These are phyloP conservation scores for Parachlorella kessleri DNA, from an alignment of 139 green algal genomes.

Conservation along the genomic window DNA sequence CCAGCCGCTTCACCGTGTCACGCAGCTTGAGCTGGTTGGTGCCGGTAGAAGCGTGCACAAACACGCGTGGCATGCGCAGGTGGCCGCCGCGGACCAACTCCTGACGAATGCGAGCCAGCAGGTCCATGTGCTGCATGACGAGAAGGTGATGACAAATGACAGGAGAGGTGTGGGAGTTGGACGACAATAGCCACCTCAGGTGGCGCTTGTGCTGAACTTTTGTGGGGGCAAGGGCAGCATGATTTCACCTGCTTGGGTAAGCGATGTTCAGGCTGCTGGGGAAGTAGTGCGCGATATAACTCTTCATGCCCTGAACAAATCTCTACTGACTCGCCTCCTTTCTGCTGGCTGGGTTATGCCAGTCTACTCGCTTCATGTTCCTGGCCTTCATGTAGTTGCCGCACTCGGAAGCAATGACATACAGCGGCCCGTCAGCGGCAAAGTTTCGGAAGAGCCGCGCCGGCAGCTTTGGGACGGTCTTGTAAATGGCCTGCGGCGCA, in stretches of 20 bases:
- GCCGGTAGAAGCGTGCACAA: slow-evolving; percentile 43
- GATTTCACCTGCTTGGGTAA: too few species aligned
- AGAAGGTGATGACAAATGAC: too few species aligned
- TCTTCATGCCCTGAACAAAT: too few species aligned
- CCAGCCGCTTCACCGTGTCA: slow-evolving; percentile 19
- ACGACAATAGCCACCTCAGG: too few species aligned
- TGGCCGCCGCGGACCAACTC: slow-evolving; percentile 60
- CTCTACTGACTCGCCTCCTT: slow-evolving; percentile 65
- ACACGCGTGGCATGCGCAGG: slow-evolving; percentile 51
- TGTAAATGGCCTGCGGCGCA: slow-evolving; percentile 47
- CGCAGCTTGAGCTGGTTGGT: slow-evolving; percentile 11
- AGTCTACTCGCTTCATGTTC: slow-evolving; percentile 67
- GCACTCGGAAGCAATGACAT: slow-evolving; percentile 54
- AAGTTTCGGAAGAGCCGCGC: slow-evolving; percentile 46
- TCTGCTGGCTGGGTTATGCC: slow-evolving; percentile 49
- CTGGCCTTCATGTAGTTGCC: slow-evolving; percentile 53
- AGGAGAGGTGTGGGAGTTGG: too few species aligned
- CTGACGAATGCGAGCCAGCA: slow-evolving; percentile 52
- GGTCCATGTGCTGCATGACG: slow-evolving; percentile 68
- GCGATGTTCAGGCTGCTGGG: too few species aligned
- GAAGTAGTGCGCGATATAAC: too few species aligned
- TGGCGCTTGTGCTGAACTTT: too few species aligned
- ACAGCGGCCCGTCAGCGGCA: slow-evolving; percentile 51
- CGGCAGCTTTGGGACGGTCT: slow-evolving; percentile 57
- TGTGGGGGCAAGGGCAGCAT: too few species aligned